Base-by-base conservation (phyloP, 2,329 filamentous ascomycete genomes). In the Aspergillus udagawae region DNA sequence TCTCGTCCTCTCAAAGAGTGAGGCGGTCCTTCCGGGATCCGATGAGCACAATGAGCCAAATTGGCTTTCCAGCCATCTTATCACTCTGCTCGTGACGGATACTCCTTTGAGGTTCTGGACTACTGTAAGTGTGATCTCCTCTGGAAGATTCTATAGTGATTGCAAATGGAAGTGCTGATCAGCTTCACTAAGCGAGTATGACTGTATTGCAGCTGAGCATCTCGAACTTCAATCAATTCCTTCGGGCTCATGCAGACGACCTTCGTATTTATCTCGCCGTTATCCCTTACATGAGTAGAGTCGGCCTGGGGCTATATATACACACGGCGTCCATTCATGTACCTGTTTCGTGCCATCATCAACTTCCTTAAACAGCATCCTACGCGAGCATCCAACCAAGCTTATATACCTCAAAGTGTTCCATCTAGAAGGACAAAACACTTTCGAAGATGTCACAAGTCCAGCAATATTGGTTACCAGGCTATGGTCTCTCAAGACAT, bases 381-480 rank as follows among this genome's bases (percentile, higher is more conserved):
- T 44, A 29, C 28, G 17, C 32, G 53, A 51, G 52, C 25, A 32
- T 28, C 29, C 41, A 20, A n/a, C 55, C 27, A 52, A 25, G 47
- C 50, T 12, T 23, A 48, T 49, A 49, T 42, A 47, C 44, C 21
- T 47, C 44, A 12, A 27, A 23, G 5, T 3, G 21, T 47, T 5
- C 10, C 17, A 10, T 14, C 21, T 23, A 27, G 6, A 17, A 47
- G 21, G 21, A 4, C 21, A 10, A 21, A 27, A 12, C 21, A 4
- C 12, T 12, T 14, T 56, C 48, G 44, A 60, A 54, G 17, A 77
- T 77, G 75, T 69, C 74, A 27, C 71, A 66, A 55, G 65, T 68
- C 48, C 71, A 76, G 57, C 73, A 79, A 62, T 80, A 80, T 64
- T 80, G 78, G 73, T 70, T 80, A 47, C 77, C 78, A 32, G 78